Evolutionary conservation across 129 eudicot genomes (phyloP), one percentile per base, ranked within the genome.

Genomic region (Erigeron canadensis): DNA sequence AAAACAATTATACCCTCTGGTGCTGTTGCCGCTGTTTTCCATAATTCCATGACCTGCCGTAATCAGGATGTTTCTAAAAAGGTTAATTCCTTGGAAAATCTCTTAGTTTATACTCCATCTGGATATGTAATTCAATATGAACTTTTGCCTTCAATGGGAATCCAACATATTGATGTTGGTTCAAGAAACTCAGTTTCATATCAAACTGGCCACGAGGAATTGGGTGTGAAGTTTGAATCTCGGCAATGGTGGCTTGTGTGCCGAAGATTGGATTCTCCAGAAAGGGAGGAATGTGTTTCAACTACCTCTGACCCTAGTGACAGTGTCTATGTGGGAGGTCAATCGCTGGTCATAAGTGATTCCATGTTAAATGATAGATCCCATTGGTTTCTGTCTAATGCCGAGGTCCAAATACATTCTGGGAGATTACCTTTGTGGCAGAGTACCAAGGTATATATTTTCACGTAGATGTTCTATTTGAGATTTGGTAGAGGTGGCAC

Each of bases 171-270:
- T 72, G 82, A 61, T 75, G 61, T 34, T 70, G 80, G 76, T 70
- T 81, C 78, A 51, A 74, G 65, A 43, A 63, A 53, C 34, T 22
- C 76, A 11, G 47, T 40, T 70, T 34, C 83, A 65, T 71, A 74
- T 70, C 63, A 65, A 71, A 62, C 47, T 3, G 63, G 58, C 21
- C 84, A 82, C 62, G 86, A 67, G 46, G 89, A 82, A 17, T 77
- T 70, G 10, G 80, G 84, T 62, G 65, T 85, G 68, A 57, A 58
- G 17, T 75, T 75, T 63, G 75, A 79, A 46, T 77, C 86, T 41
- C 77, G 77, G 57, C 86, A 82, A 44, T 85, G 86, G 82, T 85
- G 89, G 86, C 86, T 81, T 61, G 89, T 85, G 54, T 85, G 86
- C 67, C 65, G 89, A 48, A 75, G 84, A 41, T 42, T 79, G 63